Evolutionary conservation across 805 yeast species (phyloP).

Genomic region (Yarrowia deformans): DNA sequence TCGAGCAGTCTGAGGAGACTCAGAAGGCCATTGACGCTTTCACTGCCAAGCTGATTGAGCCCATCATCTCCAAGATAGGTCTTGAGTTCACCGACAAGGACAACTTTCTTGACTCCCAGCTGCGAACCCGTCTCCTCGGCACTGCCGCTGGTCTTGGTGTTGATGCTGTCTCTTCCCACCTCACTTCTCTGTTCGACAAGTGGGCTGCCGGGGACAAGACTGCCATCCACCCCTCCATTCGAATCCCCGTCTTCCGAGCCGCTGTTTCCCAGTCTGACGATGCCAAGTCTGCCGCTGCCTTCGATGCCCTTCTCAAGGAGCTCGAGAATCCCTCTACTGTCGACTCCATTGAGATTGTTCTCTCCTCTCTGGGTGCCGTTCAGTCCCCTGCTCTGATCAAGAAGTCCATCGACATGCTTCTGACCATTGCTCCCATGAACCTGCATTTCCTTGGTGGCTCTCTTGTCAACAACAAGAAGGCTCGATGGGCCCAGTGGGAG

Average conservation of each 20-base stretch:
- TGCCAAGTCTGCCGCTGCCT: constrained; percentile 51
- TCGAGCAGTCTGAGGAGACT: constrained; percentile 51
- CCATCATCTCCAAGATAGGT: constrained; percentile 61
- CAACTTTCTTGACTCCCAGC: constrained; percentile 65
- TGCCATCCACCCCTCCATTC: constrained; percentile 60
- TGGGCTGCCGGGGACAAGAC: constrained; percentile 56
- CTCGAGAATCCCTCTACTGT: constrained; percentile 59
- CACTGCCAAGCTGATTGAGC: constrained; percentile 60
- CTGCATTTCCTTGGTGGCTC: constrained; percentile 59
- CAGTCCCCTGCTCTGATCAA: constrained; percentile 52
- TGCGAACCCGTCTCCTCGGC: constrained; percentile 66
- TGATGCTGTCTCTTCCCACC: constrained; percentile 55
- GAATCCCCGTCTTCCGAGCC: constrained; percentile 55
- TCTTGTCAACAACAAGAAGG: constrained; percentile 56
- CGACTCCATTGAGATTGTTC: constrained; percentile 64
- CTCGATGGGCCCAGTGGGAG: constrained; percentile 58
- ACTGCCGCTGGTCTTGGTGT: constrained; percentile 65
- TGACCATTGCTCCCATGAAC: constrained; percentile 62
- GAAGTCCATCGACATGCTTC: constrained; percentile 54
- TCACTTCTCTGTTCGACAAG: constrained; percentile 52
- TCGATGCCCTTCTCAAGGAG: constrained; percentile 57
- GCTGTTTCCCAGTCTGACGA: constrained; percentile 53
- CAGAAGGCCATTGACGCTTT: constrained; percentile 61
- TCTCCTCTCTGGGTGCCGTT: constrained; percentile 62
- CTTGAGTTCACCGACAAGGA: constrained; percentile 67